Percentiles rank a stretch among this genome's conserved stretches.
Conservation (phyloP, 2,329 filamentous ascomycete species). For the Talaromyces atroroseus region DNA sequence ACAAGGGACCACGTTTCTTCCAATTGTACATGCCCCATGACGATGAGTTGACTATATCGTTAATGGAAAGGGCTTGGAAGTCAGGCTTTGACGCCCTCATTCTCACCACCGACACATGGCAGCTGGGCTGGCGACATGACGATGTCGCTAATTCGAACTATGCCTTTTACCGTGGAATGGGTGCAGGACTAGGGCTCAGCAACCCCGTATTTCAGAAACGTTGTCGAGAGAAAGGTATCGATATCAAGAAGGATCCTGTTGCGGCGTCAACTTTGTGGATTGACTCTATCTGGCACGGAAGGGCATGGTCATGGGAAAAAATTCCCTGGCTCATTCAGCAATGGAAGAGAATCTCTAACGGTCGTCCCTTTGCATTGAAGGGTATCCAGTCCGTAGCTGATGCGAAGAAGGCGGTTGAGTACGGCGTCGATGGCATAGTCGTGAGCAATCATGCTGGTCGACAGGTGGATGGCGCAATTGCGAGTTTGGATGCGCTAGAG, state of each 20-base stretch:
- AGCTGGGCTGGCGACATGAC: constrained; percentile 57
- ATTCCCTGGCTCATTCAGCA: constrained; percentile 59
- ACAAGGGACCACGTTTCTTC: constrained; percentile 49
- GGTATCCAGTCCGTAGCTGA: constrained; percentile 65
- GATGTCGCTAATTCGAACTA: constrained; percentile 55
- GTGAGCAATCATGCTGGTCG: constrained; percentile 67
- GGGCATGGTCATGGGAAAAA: constrained; percentile 61
- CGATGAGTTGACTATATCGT: constrained; percentile 52
- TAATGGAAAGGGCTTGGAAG: constrained; percentile 52
- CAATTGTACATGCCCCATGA: constrained; percentile 62
- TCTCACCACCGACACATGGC: constrained; percentile 60
- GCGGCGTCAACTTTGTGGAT: constrained; percentile 58
- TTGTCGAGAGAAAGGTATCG: constrained; percentile 48
- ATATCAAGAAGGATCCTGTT: constrained; percentile 48
- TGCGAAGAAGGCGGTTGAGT: constrained; percentile 51
- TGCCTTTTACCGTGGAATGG: constrained; percentile 57
- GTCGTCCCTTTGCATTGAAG: constrained; percentile 60
- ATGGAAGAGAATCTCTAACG: constrained; percentile 50
- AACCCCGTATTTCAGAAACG: constrained; percentile 57
- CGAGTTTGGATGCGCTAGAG: constrained; percentile 56
- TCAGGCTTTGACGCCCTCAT: constrained; percentile 55
- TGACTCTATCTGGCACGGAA: constrained; percentile 60
- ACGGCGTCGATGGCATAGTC: constrained; percentile 62
- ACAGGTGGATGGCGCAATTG: constrained; percentile 57
- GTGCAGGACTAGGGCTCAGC: constrained; percentile 49